Base-by-base conservation (phyloP, 2,329 filamentous ascomycete species). In the Trichocomaceae sp. region DNA sequence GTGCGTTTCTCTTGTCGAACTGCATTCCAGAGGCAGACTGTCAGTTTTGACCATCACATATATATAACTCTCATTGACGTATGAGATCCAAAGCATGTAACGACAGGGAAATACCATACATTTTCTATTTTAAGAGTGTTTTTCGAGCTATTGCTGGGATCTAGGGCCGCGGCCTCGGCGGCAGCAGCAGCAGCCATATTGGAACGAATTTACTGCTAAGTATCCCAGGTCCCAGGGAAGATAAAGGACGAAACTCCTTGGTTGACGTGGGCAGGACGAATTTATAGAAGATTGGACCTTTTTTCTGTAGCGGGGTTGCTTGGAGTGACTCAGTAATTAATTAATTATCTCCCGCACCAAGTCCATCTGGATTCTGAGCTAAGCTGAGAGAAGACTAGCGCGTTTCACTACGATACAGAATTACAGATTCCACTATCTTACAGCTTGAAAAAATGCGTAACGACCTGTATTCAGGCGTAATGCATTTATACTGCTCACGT, bases 1-100 rank as follows among this genome's bases (percentile, higher is more conserved):
- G 78, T 50, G 85, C 82, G 67, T 95, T 90, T 70, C 90, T 80
- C 76, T 95, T 95, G 66, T 95, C 89, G 39, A 90, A 95, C 82
- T 88, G 64, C 55, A 9, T 35, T 17, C 4, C 13, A 7, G n/a
- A 9, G n/a, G 4, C n/a, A 15, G 22, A 29, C 46, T 26, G 17
- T 47, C 19, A 47, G 45, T 23, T n/a, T 50, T 50, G 17, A 39
- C 26, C 26, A 29, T 29, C 26, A 29, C 26, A 29, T 29, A 22
- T 26, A 29, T 39, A 44, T 5, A 23, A 26, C 7, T 45, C 48
- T 35, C 9, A 8, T 15, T 35, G 31, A 5, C 12, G 31, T 6
- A 48, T 31, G 12, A n/a, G 39, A 22, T 41, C 13, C 20, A 39
- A 46, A 29, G 4, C 51, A 39, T 45, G 45, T 47, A 47, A 49